These are phyloP conservation scores for Paraphoma chrysanthemicola DNA, from an alignment of 2,329 filamentous ascomycete species.

Conservation along the genomic window DNA sequence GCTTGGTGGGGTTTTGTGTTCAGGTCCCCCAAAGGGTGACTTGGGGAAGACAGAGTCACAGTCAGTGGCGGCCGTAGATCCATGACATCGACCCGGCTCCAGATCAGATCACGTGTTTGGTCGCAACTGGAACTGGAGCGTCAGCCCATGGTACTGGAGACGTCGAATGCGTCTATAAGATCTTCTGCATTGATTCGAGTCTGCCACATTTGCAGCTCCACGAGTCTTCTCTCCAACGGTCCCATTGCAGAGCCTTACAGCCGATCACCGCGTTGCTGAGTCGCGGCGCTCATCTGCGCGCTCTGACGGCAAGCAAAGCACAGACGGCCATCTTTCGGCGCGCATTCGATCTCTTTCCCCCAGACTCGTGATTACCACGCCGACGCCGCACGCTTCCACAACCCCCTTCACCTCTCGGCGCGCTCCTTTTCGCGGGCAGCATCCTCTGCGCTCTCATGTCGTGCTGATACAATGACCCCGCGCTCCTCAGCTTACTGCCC, in stretches of 20 bases:
- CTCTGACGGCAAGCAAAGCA: background rate
- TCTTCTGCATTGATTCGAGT: background rate
- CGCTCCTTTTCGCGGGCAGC: constrained; percentile 27
- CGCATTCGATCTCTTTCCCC: constrained; percentile 26
- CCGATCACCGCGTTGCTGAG: background rate
- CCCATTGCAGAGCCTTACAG: background rate
- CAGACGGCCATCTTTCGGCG: background rate
- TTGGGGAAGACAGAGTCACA: constrained; percentile 7
- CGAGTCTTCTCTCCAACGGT: background rate
- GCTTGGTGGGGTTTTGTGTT: constrained; percentile 4
- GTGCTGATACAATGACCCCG: constrained; percentile 45
- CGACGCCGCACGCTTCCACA: constrained; percentile 12
- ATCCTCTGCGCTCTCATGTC: constrained; percentile 43
- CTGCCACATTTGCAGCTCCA: background rate
- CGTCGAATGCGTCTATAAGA: background rate
- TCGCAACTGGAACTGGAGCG: background rate
- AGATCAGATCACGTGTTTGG: background rate
- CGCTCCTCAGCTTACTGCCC: constrained; percentile 22
- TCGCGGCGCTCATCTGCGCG: background rate
- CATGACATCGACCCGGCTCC: background rate
- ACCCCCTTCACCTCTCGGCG: background rate
- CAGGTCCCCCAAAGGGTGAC: constrained; percentile 20
- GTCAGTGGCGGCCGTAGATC: constrained; percentile 6
- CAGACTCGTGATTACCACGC: constrained; percentile 1
- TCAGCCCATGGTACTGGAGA: background rate